Evolutionary conservation across 2,329 filamentous ascomycete genomes (phyloP), one percentile per base, ranked within the genome.

Genomic region (Clarireedia monteithiana): DNA sequence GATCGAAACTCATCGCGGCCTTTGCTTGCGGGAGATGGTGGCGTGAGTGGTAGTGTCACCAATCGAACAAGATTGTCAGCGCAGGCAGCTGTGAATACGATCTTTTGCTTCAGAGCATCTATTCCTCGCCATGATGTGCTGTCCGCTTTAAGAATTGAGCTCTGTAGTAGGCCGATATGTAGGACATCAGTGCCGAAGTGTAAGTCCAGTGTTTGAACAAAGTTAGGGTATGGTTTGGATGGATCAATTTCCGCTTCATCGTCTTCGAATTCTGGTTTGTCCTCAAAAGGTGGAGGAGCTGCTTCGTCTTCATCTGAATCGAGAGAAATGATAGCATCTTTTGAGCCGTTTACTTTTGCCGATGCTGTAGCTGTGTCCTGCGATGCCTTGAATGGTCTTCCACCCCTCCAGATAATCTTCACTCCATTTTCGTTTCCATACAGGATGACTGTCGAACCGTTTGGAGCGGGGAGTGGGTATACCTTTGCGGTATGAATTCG

Each of bases 351-450:
- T 48, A 74, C 73, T 60, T 79, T 81, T 57, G 71, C 71, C 49
- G 65, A 58, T 6, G 56, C 53, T 48, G 65, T 60, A 15, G 65
- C 57, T 1, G 62, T 59, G 15, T 66, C 63, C 51, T 75, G 73
- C 39, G 72, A 69, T 26, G 72, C 59, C 65, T 82, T 85, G 63
- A 86, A 79, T n/a, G 75, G 74, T 50, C 75, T 76, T 10, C 83
- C 83, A 47, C 83, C 83, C 44, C 81, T 77, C 83, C 83, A 86
- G 24, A 82, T 69, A 39, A 86, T 64, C 3, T 77, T 82, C 44
- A 85, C 69, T 46, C 83, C 83, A 67, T 79, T 82, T 58, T 84
- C 81, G 62, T 85, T 82, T 47, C 80, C 82, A 63, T 84, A 84
- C 46, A 86, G 70, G 26, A 86, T 67, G 64, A 86, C 77, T 2